These are phyloP conservation scores for Chlorella sp. DNA, from an alignment of 139 green algal species.

Conservation along the genomic window DNA sequence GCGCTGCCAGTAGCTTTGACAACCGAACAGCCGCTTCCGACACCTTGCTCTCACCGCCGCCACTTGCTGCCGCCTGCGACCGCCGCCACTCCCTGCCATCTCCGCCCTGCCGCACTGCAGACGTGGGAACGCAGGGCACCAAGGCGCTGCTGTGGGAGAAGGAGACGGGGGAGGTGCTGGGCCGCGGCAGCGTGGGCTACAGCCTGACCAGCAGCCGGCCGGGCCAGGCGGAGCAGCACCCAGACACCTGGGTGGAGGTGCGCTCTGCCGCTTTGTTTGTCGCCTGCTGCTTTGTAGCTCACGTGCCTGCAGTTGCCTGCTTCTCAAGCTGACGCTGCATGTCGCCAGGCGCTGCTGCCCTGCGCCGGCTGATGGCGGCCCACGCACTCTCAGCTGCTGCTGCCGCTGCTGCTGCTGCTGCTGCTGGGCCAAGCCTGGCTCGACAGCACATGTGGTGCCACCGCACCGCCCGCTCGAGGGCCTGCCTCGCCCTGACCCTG, in stretches of 20 bases:
- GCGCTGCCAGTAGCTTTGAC: too few species aligned
- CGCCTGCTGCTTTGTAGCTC: too few species aligned
- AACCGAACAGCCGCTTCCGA: not conserved
- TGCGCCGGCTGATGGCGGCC: too few species aligned
- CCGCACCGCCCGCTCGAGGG: too few species aligned
- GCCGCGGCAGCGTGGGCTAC: slow-evolving; percentile 55
- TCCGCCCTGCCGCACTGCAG: too few species aligned
- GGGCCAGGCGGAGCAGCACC: slow-evolving; percentile 83
- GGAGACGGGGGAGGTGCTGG: slow-evolving; percentile 48
- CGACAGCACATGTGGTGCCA: not conserved
- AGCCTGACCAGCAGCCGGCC: slow-evolving; percentile 52
- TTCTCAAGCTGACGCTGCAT: not conserved
- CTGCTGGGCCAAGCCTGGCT: not conserved
- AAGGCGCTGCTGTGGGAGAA: slow-evolving; percentile 78
- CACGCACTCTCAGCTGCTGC: too few species aligned
- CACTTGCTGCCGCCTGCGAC: too few species aligned
- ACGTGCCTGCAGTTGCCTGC: too few species aligned
- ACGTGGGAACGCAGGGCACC: slow-evolving; percentile 72
- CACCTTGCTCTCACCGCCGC: not conserved
- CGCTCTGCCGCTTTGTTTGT: not conserved
- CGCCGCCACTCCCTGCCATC: too few species aligned
- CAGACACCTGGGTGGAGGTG: slow-evolving; percentile 74
- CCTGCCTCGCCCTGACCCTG: not conserved
- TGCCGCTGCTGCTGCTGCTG: not conserved
- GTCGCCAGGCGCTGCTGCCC: not conserved